phyloP scores from a whole-genome alignment of 352 stramenopile genomes.

The Pythium oligandrum region DNA sequence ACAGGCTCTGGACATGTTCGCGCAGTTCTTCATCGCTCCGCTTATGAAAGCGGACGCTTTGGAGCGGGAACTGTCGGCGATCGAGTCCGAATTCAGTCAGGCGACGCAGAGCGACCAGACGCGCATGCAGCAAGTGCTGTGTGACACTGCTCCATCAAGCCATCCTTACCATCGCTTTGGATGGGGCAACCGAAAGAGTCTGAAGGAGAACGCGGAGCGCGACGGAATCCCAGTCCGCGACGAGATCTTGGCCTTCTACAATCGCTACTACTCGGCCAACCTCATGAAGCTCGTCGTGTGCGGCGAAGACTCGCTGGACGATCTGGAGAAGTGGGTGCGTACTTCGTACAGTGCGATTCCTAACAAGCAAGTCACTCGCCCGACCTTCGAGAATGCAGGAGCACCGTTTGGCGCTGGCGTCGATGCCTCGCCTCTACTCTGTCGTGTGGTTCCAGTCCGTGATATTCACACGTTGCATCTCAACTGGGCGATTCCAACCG shows the following conservation, averaged over 20 bases:
- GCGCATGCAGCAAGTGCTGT: conserved; percentile 37
- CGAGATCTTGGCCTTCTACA: conserved; percentile 30
- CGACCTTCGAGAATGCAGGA: conserved; percentile 8
- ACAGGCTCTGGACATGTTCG: conserved; percentile 74
- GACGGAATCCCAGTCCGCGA: conserved; percentile 23
- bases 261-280: conserved; percentile 32
- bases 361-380: no score
- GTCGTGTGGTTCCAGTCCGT: conserved; percentile 20
- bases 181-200: conserved; percentile 52
- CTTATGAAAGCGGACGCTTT: conserved; percentile 47
- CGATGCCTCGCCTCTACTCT: conserved; percentile 9
- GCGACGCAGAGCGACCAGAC: conserved; percentile 33
- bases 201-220: conserved; percentile 16
- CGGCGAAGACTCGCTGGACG: conserved; percentile 28
- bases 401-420: not conserved
- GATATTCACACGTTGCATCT: conserved; percentile 34
- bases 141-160: conserved; percentile 19
- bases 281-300: conserved; percentile 46
- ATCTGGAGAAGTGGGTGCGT: conserved; percentile 27
- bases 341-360: conserved; percentile 29
- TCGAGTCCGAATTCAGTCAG: conserved; percentile 63
- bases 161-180: conserved; percentile 41
- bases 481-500: conserved; percentile 30
- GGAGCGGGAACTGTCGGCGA: conserved; percentile 47
- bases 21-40: conserved; percentile 86